Percentiles rank a stretch among this genome's conserved stretches.
Evolutionary conservation across 495 filamentous ascomycete genomes (phyloP).

Genomic region (Thozetella sp.): DNA sequence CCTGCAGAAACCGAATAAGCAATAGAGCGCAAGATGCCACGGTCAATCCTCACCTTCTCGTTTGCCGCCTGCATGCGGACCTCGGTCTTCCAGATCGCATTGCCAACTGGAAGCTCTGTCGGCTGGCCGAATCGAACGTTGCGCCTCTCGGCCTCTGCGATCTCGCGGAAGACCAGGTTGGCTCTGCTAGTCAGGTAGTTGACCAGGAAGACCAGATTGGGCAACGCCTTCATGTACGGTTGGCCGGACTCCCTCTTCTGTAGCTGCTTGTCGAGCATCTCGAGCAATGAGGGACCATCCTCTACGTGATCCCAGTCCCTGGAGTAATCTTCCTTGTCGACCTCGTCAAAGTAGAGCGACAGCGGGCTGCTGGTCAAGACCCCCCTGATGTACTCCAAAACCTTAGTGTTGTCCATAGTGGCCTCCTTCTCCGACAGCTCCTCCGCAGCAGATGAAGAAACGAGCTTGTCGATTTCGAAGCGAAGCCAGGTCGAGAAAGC

Average conservation of each 20-base stretch:
- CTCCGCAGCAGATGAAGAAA: slow-evolving; percentile 39
- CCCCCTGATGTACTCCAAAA: slow-evolving; percentile 53
- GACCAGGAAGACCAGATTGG: slow-evolving; percentile 46
- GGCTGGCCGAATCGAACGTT: slow-evolving; percentile 53
- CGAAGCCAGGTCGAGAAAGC: slow-evolving; percentile 85
- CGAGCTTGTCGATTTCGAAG: slow-evolving; percentile 74
- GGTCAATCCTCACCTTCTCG: slow-evolving; percentile 23
- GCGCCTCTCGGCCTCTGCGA: slow-evolving; percentile 56
- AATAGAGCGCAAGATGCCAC: neutral
- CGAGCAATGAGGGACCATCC: slow-evolving; percentile 35
- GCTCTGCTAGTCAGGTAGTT: slow-evolving; percentile 39
- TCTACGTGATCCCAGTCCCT: slow-evolving; percentile 32
- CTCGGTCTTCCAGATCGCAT: slow-evolving; percentile 38
- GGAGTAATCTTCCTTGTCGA: slow-evolving; percentile 24
- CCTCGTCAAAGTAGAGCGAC: slow-evolving; percentile 36
- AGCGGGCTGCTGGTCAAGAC: slow-evolving; percentile 49
- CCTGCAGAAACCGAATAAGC: slow-evolving; percentile 28
- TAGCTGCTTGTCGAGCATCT: slow-evolving; percentile 47
- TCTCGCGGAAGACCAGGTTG: slow-evolving; percentile 44
- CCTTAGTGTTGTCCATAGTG: slow-evolving; percentile 53
- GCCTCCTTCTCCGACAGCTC: slow-evolving; percentile 58
- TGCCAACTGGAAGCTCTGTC: slow-evolving; percentile 32
- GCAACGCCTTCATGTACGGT: slow-evolving; percentile 35
- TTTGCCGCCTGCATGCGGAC: slow-evolving; percentile 26
- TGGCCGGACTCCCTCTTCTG: slow-evolving; percentile 38